Conservation (phyloP, 371 early-diverging fungal species). For the Sporodiniella umbellata region DNA sequence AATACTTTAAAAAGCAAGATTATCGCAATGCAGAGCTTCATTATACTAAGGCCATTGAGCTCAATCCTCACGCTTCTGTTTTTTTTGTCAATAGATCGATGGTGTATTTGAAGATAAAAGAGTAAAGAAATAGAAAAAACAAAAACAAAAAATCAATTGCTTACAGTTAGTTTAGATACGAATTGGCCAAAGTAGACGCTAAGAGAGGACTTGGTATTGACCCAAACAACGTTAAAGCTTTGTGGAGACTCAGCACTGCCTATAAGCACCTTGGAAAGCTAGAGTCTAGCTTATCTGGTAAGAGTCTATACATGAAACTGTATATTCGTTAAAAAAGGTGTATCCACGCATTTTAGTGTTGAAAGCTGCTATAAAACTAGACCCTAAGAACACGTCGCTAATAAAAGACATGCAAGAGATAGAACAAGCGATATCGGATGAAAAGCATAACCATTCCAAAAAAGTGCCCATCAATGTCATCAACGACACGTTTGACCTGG, state of each 20-base stretch:
- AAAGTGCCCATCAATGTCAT: background rate
- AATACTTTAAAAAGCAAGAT: constrained; percentile 67
- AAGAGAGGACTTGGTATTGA: constrained; percentile 60
- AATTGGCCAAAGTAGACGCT: constrained; percentile 73
- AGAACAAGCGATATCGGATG: background rate
- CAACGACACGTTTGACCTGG: too few relatives aligned
- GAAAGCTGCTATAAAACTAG: constrained; percentile 58
- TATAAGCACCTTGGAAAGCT: constrained; percentile 54
- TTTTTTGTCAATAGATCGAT: constrained; percentile 81
- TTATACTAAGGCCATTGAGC: constrained; percentile 68
- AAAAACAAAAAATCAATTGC: background rate
- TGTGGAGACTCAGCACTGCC: constrained; percentile 80
- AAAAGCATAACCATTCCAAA: background rate
- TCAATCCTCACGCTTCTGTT: constrained; percentile 63
- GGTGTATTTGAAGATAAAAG: constrained; percentile 73
- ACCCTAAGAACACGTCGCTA: constrained; percentile 66
- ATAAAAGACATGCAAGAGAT: constrained; percentile 53
- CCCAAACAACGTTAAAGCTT: constrained; percentile 75
- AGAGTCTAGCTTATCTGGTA: too few relatives aligned
- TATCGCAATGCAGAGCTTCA: constrained; percentile 62
- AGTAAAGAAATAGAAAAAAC: constrained; percentile 31
- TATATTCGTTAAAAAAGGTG: too few relatives aligned
- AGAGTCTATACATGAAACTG: too few relatives aligned
- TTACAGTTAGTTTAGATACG: background rate
- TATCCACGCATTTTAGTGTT: constrained; percentile 55